Percentiles rank a stretch among this genome's conserved stretches.
phyloP scores from a whole-genome alignment of 805 yeast species.

The Sugiyamaella qingdaonensis region DNA sequence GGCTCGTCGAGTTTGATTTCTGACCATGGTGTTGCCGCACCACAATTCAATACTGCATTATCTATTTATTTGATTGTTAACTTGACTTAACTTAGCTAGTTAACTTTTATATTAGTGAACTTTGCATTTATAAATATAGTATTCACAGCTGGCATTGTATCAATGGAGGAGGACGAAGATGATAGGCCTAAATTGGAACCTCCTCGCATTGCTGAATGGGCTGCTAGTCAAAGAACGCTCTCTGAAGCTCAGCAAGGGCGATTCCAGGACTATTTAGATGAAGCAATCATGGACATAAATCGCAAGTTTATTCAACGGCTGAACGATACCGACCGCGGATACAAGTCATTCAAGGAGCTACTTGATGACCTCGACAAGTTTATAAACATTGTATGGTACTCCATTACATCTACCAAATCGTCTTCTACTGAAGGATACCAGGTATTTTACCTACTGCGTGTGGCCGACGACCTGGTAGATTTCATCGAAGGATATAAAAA shows the following conservation, averaged over 20 bases:
- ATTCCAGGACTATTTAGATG: conserved; percentile 24
- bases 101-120: not conserved
- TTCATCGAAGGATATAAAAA: conserved; percentile 43
- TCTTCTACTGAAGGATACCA: conserved; percentile 46
- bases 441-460: conserved; percentile 53
- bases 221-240: conserved; percentile 1
- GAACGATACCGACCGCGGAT: conserved; percentile 15
- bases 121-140: not conserved
- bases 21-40: not conserved
- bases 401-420: conserved; percentile 37
- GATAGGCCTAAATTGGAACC: not conserved
- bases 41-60: too few relatives aligned
- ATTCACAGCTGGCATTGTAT: not conserved
- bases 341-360: conserved; percentile 19
- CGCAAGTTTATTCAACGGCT: conserved; percentile 25
- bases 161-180: conserved; percentile 5
- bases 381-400: conserved; percentile 58
- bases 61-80: not conserved
- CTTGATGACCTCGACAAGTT: conserved; percentile 43
- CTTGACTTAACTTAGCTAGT: too few relatives aligned
- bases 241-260: conserved; percentile 20
- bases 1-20: not conserved
- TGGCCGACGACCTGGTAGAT: conserved; percentile 66
- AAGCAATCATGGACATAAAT: conserved; percentile 19
- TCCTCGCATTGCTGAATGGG: not conserved